A percentile compares a stretch with the other conserved stretches of the same genome.
Conservation (phyloP, 495 filamentous ascomycete genomes). For the Ramalina peruviana region DNA sequence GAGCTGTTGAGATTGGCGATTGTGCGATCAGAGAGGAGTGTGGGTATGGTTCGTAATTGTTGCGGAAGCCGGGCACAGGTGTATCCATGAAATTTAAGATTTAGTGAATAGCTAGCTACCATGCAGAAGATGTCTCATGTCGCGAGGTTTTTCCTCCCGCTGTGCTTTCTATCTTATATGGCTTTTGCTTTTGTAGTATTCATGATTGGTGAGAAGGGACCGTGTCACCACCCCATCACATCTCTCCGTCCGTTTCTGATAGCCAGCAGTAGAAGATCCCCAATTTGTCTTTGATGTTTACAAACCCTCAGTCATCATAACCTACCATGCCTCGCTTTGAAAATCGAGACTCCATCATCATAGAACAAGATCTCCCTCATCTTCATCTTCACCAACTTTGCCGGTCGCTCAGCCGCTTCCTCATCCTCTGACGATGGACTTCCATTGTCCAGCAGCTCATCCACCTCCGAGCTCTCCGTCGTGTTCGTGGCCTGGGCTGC, state of each 20-base stretch:
- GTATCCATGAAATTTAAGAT: too few relatives aligned
- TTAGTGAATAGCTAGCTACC: too few relatives aligned
- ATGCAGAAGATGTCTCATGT: too few relatives aligned
- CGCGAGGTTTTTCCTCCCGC: too few relatives aligned
- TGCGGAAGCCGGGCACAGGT: too few relatives aligned
- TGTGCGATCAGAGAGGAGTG: not conserved
- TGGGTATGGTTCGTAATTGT: too few relatives aligned
- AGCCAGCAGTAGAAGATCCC: too few relatives aligned
- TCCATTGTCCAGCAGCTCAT: slow-evolving; percentile 29
- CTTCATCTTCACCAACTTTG: slow-evolving; percentile 41
- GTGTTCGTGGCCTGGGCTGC: not conserved
- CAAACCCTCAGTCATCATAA: slow-evolving; percentile 27
- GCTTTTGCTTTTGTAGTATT: not conserved
- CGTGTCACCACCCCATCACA: not conserved
- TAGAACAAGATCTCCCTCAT: slow-evolving; percentile 80
- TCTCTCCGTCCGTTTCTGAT: too few relatives aligned
- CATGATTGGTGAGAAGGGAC: not conserved
- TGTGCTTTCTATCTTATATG: too few relatives aligned
- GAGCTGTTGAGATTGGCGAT: not conserved
- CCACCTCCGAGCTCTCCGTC: slow-evolving; percentile 25
- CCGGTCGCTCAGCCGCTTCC: slow-evolving; percentile 35
- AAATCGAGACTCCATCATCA: slow-evolving; percentile 77
- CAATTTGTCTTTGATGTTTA: too few relatives aligned
- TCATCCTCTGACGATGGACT: slow-evolving; percentile 32
- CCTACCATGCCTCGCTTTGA: slow-evolving; percentile 62